Percentiles rank a stretch among this genome's conserved stretches.
Evolutionary conservation across 1,139 yeast species (phyloP).

Genomic region (Suhomyces ambrosiae): DNA sequence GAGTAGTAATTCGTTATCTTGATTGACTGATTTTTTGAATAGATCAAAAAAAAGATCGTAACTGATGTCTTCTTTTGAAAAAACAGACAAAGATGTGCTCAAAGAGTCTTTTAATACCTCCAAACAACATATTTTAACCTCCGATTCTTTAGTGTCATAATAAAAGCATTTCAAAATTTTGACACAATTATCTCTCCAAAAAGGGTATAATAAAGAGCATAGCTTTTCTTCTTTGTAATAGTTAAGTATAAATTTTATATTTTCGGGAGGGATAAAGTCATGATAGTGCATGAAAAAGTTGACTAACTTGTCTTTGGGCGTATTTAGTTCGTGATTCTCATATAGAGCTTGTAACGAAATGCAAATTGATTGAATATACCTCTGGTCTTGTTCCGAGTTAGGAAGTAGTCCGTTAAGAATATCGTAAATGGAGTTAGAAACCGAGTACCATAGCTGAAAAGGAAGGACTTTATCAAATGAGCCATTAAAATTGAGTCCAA

Average conservation of each 20-base stretch:
- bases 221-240: conserved; percentile 52
- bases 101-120: conserved; percentile 47
- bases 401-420: conserved; percentile 25
- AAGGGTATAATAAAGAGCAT: conserved; percentile 55
- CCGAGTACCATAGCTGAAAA: conserved; percentile 54
- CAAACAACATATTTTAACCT: conserved; percentile 44
- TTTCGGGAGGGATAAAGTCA: conserved; percentile 36
- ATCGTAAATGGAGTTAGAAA: conserved; percentile 45
- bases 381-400: conserved; percentile 34
- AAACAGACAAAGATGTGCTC: conserved; percentile 35
- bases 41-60: conserved; percentile 35
- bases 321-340: conserved; percentile 41
- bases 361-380: conserved; percentile 40
- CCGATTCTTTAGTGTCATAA: conserved; percentile 22
- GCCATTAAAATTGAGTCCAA: conserved; percentile 16
- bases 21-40: conserved; percentile 28
- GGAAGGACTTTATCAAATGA: conserved; percentile 32
- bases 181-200: conserved; percentile 54
- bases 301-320: conserved; percentile 49
- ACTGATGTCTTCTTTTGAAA: conserved; percentile 25
- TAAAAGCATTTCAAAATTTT: conserved; percentile 52
- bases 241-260: conserved; percentile 44
- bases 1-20: conserved; percentile 38
- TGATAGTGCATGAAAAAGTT: conserved; percentile 45
- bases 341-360: conserved; percentile 35